These are phyloP conservation scores for Wickerhamiella dianesei DNA, from an alignment of 805 yeast species.

Conservation along the genomic window DNA sequence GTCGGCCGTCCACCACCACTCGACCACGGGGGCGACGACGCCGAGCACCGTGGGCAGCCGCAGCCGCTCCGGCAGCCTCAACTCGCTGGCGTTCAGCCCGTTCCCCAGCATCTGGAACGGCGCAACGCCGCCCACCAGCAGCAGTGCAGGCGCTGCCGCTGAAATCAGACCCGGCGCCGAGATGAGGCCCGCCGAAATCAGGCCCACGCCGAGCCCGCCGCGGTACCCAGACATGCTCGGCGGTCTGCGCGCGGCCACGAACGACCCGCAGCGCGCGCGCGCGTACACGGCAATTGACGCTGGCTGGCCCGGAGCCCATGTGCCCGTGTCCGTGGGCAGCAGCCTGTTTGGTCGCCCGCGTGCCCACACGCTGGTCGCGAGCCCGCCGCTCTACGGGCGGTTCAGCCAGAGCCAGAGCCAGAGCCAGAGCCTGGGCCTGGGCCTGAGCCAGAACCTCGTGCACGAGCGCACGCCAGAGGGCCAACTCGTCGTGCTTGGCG, in stretches of 20 bases:
- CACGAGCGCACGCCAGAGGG: constrained; percentile 4
- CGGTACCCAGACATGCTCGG: neutral
- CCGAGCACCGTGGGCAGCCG: constrained; percentile 1
- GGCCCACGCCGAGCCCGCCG: neutral
- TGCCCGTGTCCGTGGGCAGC: constrained; percentile 6
- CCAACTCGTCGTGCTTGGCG: constrained; percentile 12
- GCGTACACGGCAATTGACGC: constrained; percentile 20
- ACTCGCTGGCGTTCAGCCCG: neutral
- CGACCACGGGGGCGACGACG: constrained; percentile 6
- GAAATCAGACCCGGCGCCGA: constrained; percentile 13
- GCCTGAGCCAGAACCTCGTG: constrained; percentile 4
- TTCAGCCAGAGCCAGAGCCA: constrained; percentile 13
- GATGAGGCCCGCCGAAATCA: too few relatives aligned
- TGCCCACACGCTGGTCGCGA: constrained; percentile 15
- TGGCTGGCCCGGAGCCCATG: constrained; percentile 5
- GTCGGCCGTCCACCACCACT: constrained; percentile 3
- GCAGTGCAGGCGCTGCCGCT: constrained; percentile 15
- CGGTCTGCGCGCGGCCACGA: neutral
- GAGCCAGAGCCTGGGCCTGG: too few relatives aligned
- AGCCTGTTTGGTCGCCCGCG: constrained; percentile 16
- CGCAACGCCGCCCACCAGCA: constrained; percentile 9
- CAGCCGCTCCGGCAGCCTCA: constrained; percentile 17
- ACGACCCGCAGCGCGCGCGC: constrained; percentile 20
- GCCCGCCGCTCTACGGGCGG: constrained; percentile 12
- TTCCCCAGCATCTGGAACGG: neutral